A percentile compares a stretch with the other conserved stretches of the same genome.
Evolutionary conservation across 371 early-diverging fungal genomes (phyloP).

Genomic region (Circinella umbellata): DNA sequence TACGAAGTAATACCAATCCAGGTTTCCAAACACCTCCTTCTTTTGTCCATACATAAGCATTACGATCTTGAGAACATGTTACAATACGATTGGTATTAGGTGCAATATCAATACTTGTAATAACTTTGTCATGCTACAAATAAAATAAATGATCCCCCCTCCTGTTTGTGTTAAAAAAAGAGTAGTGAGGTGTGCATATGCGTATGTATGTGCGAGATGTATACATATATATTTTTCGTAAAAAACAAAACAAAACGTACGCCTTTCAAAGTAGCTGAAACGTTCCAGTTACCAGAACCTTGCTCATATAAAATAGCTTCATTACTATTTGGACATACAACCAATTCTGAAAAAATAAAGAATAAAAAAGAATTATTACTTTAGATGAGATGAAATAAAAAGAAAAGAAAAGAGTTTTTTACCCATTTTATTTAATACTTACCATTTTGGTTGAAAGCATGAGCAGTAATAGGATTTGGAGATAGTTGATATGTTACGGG

Average conservation of each 20-base stretch:
- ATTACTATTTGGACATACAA: slow-evolving; percentile 88
- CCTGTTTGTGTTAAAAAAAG: no score
- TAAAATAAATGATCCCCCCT: background rate
- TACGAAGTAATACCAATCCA: slow-evolving; percentile 90
- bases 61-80: slow-evolving; percentile 97
- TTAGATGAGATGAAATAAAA: no score
- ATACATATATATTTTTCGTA: no score
- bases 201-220: no score
- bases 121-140: slow-evolving; percentile 90
- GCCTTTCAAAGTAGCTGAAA: slow-evolving; percentile 76
- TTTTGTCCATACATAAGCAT: slow-evolving; percentile 97
- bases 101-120: slow-evolving; percentile 97
- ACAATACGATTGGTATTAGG: slow-evolving; percentile 95
- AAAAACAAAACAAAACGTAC: slow-evolving; percentile 52
- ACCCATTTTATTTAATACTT: slow-evolving; percentile 18
- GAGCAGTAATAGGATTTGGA: slow-evolving; percentile 85
- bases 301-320: slow-evolving; percentile 88
- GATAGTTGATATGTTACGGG: slow-evolving; percentile 67
- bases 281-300: slow-evolving; percentile 62
- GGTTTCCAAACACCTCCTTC: slow-evolving; percentile 88
- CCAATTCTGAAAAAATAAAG: slow-evolving; percentile 71
- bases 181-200: no score
- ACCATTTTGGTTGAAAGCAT: slow-evolving; percentile 90
- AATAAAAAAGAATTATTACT: background rate
- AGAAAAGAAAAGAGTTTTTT: no score